Base-by-base conservation (phyloP, 495 filamentous ascomycete genomes). In the Glarea lozoyensis region DNA sequence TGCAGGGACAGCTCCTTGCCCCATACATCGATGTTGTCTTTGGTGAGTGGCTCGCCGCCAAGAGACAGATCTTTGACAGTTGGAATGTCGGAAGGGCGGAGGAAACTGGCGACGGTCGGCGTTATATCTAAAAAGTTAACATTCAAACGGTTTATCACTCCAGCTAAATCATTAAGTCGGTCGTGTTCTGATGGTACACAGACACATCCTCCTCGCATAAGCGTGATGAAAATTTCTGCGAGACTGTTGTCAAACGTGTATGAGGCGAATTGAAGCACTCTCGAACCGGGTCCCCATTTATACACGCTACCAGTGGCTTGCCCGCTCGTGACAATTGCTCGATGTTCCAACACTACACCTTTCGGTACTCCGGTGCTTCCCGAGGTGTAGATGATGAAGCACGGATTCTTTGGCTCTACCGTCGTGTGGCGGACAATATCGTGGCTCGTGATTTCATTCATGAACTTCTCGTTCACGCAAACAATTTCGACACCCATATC, bases 301-400 rank as follows among this genome's bases (percentile, higher is more conserved):
- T 80, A 52, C 1, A 65, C 62, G 0, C 63, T 59, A 1, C 68
- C 73, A 48, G 79, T 77, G 1, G 62, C 65, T 10, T 60, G 54
- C 1, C 64, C 63, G 20, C 50, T 62, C 5, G 15, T 46, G 1
- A 19, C 13, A n/a, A 23, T 36, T 27, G 18, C 15, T 10, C 13
- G 3, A 20, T 48, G 45, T 10, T 32, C 25, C 2, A 43, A 10
- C 5, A 42, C 29, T 2, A 69, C 65, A 7, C 67, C 67, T 72
- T 95, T 96, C 19, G 89, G 89, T 0, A 86, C 74, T 35, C 89
- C 89, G 1, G 90, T 95, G 11, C 88, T 93, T 25, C 89, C 89
- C n/a, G 90, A 95, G 1, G 89, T 96, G 69, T 95, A 96, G 90
- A 96, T 95, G 61, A 96, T 92, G 60, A 90, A 94, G 70, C 7